Evolutionary conservation across 345 rosid genomes (phyloP).

Genomic region (Lepidium africanum): DNA sequence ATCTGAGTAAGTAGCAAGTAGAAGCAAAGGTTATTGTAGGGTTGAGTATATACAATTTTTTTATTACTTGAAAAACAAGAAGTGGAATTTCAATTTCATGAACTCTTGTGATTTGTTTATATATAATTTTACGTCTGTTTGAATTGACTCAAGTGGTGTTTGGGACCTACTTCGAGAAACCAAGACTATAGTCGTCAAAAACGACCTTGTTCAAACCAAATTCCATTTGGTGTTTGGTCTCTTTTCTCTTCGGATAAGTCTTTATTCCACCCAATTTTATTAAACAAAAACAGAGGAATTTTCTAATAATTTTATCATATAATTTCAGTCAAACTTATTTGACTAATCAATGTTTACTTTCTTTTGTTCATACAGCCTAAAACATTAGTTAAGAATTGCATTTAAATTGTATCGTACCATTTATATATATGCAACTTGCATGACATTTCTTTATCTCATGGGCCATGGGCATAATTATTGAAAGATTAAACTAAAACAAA

Average conservation of each 20-base stretch:
- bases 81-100: background rate
- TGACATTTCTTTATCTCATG: background rate
- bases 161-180: constrained; percentile 16
- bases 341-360: too few relatives aligned
- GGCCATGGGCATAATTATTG: background rate
- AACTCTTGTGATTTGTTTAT: background rate
- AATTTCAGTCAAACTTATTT: too few relatives aligned
- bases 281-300: background rate
- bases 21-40: background rate
- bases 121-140: background rate
- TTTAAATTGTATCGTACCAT: too few relatives aligned
- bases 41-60: background rate
- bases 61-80: constrained; percentile 17
- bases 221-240: constrained; percentile 3
- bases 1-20: background rate
- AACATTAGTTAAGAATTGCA: too few relatives aligned
- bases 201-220: constrained; percentile 16
- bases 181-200: constrained; percentile 15
- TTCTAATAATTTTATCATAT: too few relatives aligned
- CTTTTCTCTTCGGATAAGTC: constrained; percentile 10
- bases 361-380: too few relatives aligned
- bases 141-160: constrained; percentile 3
- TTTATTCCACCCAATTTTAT: background rate
- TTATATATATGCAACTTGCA: background rate
- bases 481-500: background rate